Base-by-base conservation (phyloP, 495 filamentous ascomycete genomes). In the Talaromyces wortmannii region DNA sequence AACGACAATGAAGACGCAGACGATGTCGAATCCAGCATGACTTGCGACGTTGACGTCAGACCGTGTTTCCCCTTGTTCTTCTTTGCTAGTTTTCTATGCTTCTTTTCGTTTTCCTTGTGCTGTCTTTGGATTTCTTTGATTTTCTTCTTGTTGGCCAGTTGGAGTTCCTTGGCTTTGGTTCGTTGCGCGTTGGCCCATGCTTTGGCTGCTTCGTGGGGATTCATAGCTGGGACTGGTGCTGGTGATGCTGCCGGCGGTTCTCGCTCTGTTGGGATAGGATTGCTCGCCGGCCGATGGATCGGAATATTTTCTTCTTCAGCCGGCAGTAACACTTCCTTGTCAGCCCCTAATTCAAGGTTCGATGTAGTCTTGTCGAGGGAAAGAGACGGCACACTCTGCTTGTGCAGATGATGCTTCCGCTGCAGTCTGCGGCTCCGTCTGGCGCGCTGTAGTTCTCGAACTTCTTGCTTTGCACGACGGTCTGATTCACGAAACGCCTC, bases 401-500 rank as follows among this genome's bases (percentile, higher is more conserved):
- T 5, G 29, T n/a, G 48, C 48, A 17, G 11, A 5, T 23, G 50
- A 10, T 46, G 12, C 32, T 43, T 31, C 17, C 15, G 32, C 33
- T 52, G 42, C 40, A 13, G 13, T 42, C 32, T 46, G 5, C 60
- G 56, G 29, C 71, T 70, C 12, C 65, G 55, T 36, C 58, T 67
- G 13, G 57, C 52, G 15, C 65, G 62, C n/a, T 61, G 59, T 18
- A 63, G 51, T 16, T 73, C 70, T 5, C 66, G 68, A 50, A 72
- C 66, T 56, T 77, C 74, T 4, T 72, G 66, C 6, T 73, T 61
- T 0, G 74, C 74, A 4, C 72, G 67, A 0, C 67, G 66, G 8
- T 72, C 57, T 6, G 72, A 61, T n/a, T 73, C 71, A 30, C 65
- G 58, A 57, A 77, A 75, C 6, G 69, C 71, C 46, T 75, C 69